Evolutionary conservation across 176 grass and related monocot species (phyloP), one percentile per base, ranked within the genome.

Genomic region (Ananas comosus): DNA sequence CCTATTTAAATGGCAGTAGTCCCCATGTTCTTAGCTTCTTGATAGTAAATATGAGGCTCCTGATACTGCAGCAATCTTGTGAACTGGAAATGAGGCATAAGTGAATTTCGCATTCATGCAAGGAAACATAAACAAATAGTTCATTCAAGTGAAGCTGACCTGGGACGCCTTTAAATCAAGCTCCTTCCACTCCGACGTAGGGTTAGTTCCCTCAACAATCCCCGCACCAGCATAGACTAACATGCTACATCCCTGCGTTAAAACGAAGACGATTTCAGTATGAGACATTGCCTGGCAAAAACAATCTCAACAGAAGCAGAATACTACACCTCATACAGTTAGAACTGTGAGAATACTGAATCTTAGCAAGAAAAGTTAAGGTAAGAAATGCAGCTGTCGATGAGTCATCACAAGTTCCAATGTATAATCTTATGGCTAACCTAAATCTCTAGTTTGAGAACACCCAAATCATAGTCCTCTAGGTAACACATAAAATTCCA

Each of bases 191-290:
- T 97, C 93, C 42, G 83, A 92, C 52, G 89, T 87, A 65, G 93
- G 86, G 81, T 90, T 83, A 63, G 94, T 99, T 49, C 94, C 89
- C 72, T 99, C 69, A 70, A 99, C 94, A 51, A 99, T 99, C 19
- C 89, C 94, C 0, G 89, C 89, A 64, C 89, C 94, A 0, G 94
- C 94, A 68, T 93, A 91, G 33, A 99, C 87, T 75, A 80, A 76
- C 48, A 85, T 93, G 70, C 78, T 85, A 63, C 86, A 66, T 25
- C 85, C 89, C 94, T 99, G 65, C 18, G 78, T 61, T 56, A n/a
- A 10, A 28, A 63, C 33, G 33, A 42, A 42, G 33, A 42, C 33
- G 33, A 42, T 42, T 42, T 42, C 33, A 42, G 0, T 7, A 4
- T 7, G 0, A 5, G 33, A 7, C 33, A 42, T 42, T 42, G 33